Percentiles rank a stretch among this genome's conserved stretches.
phyloP scores from a whole-genome alignment of 495 filamentous ascomycete species.

The Aspergillus heteromorphus region DNA sequence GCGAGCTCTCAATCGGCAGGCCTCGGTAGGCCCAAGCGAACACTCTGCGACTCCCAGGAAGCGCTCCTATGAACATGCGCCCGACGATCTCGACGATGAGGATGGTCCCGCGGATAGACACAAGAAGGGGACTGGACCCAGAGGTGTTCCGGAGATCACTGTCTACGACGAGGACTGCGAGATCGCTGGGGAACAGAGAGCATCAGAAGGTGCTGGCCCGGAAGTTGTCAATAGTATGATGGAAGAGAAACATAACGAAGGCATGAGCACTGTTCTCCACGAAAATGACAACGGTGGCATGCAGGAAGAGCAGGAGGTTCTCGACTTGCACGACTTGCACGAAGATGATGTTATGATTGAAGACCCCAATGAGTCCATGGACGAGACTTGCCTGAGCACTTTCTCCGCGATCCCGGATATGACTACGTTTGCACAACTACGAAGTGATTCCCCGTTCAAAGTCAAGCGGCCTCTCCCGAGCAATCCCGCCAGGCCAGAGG shows the following conservation, averaged over 20 bases:
- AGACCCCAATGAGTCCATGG: slow-evolving; percentile 42
- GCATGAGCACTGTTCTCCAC: slow-evolving; percentile 40
- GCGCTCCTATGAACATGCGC: slow-evolving; percentile 37
- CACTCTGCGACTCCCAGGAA: slow-evolving; percentile 30
- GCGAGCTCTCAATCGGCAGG: slow-evolving; percentile 10
- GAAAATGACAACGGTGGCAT: slow-evolving; percentile 18
- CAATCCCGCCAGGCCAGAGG: slow-evolving; percentile 15
- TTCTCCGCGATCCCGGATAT: slow-evolving; percentile 87
- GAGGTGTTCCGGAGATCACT: slow-evolving; percentile 24
- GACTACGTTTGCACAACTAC: slow-evolving; percentile 72
- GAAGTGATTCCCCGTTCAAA: slow-evolving; percentile 53
- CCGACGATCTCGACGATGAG: slow-evolving; percentile 21
- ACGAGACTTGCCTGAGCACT: slow-evolving; percentile 79
- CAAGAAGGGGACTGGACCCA: slow-evolving; percentile 28
- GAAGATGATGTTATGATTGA: slow-evolving; percentile 21
- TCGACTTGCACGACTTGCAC: slow-evolving; percentile 14
- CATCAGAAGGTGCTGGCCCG: slow-evolving; percentile 12
- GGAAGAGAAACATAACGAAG: slow-evolving; percentile 39
- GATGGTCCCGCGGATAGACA: slow-evolving; percentile 20
- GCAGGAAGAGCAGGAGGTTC: slow-evolving; percentile 19
- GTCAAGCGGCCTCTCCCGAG: slow-evolving; percentile 30
- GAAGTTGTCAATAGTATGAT: slow-evolving; percentile 32
- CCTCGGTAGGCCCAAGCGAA: slow-evolving; percentile 17
- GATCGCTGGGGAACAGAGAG: slow-evolving; percentile 21
- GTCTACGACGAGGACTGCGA: slow-evolving; percentile 28